Evolutionary conservation across 2,329 filamentous ascomycete species (phyloP).

Genomic region (Huntiella decipiens): DNA sequence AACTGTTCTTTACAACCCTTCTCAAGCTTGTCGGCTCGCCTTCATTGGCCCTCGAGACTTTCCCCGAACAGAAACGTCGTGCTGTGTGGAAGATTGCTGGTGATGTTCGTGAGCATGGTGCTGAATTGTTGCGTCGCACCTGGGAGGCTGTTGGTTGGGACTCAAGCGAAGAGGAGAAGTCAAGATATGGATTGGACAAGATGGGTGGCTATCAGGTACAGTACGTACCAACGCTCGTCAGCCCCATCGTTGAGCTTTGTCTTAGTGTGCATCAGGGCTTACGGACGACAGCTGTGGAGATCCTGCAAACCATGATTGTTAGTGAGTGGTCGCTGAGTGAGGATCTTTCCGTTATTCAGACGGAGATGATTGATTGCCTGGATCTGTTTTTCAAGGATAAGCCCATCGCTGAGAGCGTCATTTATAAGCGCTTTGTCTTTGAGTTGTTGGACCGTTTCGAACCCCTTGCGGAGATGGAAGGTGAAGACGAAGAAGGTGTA

Average conservation of each 20-base stretch:
- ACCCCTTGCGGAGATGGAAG: conserved; percentile 41
- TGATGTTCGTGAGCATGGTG: conserved; percentile 81
- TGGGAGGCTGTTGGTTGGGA: conserved; percentile 99
- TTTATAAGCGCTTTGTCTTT: conserved; percentile 80
- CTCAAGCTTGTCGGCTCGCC: conserved; percentile 79
- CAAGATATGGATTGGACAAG: conserved; percentile 57
- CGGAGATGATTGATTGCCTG: conserved; percentile 87
- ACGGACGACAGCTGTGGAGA: conserved; percentile 73
- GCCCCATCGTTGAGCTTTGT: conserved; percentile 82
- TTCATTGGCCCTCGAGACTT: conserved; percentile 78
- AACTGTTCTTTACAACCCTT: conserved; percentile 74
- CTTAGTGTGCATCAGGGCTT: conserved; percentile 88
- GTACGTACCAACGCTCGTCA: conserved; percentile 83
- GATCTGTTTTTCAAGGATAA: conserved; percentile 82
- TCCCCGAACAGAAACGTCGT: conserved; percentile 86
- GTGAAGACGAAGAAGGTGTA: conserved; percentile 40
- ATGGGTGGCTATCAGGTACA: conserved; percentile 97
- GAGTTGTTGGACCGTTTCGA: conserved; percentile 72
- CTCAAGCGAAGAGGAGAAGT: conserved; percentile 57
- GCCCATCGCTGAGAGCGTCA: conserved; percentile 66
- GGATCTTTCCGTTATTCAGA: conserved; percentile 77
- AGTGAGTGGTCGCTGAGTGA: conserved; percentile 95
- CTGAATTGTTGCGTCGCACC: conserved; percentile 61
- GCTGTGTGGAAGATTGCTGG: conserved; percentile 98
- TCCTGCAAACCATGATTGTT: conserved; percentile 93